Evolutionary conservation across 2,329 filamentous ascomycete genomes (phyloP).

Genomic region (Gnomoniopsis sp.): DNA sequence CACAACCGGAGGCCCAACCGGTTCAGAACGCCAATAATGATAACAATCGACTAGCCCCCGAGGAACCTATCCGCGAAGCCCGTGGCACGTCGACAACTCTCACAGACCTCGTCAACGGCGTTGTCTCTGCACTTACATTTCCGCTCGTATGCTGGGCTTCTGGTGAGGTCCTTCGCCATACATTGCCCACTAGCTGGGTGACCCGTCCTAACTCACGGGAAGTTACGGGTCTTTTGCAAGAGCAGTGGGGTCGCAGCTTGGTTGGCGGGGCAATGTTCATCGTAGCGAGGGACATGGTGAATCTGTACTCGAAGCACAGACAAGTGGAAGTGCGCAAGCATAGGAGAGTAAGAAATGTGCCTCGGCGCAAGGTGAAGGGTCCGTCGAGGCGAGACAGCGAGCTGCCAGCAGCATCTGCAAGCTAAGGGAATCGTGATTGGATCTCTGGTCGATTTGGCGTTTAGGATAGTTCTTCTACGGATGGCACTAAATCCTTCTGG

Average conservation of each 20-base stretch:
- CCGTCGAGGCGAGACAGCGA: constrained; percentile 22
- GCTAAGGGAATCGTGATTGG: neutral
- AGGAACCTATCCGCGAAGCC: constrained; percentile 21
- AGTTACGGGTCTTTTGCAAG: constrained; percentile 66
- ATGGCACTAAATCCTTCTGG: neutral
- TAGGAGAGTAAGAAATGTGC: constrained; percentile 51
- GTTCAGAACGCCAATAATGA: constrained; percentile 18
- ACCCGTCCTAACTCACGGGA: constrained; percentile 37
- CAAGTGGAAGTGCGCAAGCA: constrained; percentile 54
- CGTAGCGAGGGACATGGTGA: constrained; percentile 68
- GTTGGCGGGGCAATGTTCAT: constrained; percentile 87
- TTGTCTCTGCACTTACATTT: constrained; percentile 64
- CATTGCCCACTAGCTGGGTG: constrained; percentile 68
- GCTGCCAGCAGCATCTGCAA: neutral
- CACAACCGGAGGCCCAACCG: neutral
- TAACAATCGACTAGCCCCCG: constrained; percentile 18
- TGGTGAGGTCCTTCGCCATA: constrained; percentile 69
- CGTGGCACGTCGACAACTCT: constrained; percentile 32
- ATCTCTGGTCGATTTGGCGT: neutral
- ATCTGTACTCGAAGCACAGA: constrained; percentile 62
- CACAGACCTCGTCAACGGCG: constrained; percentile 43
- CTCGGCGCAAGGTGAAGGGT: constrained; percentile 8
- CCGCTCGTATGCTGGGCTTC: constrained; percentile 76
- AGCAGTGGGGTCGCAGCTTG: constrained; percentile 84
- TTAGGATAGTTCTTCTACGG: neutral